phyloP scores from a whole-genome alignment of 202 grass and related monocot species.

The Schoenoplectus triqueter region DNA sequence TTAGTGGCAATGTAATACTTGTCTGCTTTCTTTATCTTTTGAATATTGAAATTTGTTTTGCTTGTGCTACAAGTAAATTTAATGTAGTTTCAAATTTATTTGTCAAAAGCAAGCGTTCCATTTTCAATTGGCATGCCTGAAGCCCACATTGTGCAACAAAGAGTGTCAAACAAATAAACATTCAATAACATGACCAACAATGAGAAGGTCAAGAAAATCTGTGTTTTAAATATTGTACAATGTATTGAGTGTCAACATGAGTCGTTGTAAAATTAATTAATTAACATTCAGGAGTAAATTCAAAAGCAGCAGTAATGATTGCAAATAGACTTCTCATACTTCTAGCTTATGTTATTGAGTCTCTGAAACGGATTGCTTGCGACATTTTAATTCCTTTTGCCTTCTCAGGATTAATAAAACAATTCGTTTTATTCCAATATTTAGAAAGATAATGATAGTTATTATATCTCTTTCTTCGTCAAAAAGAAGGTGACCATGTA shows the following conservation, averaged over 20 bases:
- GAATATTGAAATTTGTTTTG: background rate
- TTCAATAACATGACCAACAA: background rate
- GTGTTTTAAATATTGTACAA: background rate
- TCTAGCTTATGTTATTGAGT: background rate
- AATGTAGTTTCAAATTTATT: background rate
- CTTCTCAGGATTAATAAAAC: background rate
- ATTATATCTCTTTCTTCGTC: background rate
- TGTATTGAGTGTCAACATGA: too few relatives aligned
- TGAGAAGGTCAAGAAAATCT: background rate
- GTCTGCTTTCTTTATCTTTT: background rate
- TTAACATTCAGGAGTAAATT: background rate
- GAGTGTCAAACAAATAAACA: background rate
- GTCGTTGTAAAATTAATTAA: background rate
- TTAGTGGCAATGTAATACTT: background rate
- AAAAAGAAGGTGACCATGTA: background rate
- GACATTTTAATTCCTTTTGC: slow-evolving; percentile 4
- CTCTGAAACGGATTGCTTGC: background rate
- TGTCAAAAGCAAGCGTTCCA: background rate
- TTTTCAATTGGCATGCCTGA: slow-evolving; percentile 14
- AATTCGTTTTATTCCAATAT: background rate
- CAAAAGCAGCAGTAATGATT: slow-evolving; percentile 9
- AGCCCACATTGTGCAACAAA: background rate
- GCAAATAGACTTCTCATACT: background rate
- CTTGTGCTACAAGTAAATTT: background rate
- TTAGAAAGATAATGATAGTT: background rate